phyloP scores from a whole-genome alignment of 345 rosid genomes.

The Gossypium turneri region DNA sequence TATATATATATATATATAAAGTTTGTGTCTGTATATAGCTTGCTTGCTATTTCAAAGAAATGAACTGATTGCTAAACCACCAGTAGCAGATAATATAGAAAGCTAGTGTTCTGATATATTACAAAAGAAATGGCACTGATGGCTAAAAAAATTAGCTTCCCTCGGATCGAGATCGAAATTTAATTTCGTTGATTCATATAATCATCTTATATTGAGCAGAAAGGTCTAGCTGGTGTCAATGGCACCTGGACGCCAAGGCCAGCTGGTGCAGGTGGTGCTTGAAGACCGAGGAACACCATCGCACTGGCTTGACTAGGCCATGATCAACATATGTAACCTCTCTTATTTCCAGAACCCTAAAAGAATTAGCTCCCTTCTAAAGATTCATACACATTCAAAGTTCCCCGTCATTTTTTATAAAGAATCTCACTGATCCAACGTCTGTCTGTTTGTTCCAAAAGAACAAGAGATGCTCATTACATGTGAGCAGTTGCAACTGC shows the following conservation, averaged over 20 bases:
- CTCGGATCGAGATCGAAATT: not conserved
- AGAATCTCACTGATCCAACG: too few species aligned
- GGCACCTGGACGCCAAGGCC: not conserved
- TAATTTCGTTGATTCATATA: not conserved
- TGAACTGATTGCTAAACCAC: conserved; percentile 16
- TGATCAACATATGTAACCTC: too few species aligned
- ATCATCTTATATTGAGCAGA: not conserved
- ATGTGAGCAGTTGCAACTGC: conserved; percentile 30
- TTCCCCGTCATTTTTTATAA: too few species aligned
- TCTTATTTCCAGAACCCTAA: too few species aligned
- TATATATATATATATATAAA: not conserved
- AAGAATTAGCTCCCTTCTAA: too few species aligned
- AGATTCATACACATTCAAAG: too few species aligned
- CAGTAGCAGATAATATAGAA: not conserved
- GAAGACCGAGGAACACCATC: not conserved
- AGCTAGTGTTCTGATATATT: conserved; percentile 5
- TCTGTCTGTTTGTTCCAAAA: too few species aligned
- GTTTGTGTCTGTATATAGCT: conserved; percentile 23
- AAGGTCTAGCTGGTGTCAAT: not conserved
- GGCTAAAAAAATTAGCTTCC: conserved; percentile 12
- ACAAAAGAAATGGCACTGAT: conserved; percentile 21
- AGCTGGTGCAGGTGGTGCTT: not conserved
- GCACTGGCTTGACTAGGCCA: not conserved
- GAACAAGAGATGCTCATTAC: not conserved
- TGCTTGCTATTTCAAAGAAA: conserved; percentile 12